phyloP scores from a whole-genome alignment of 768 basidiomycete species.

The Chalciporus chontae region DNA sequence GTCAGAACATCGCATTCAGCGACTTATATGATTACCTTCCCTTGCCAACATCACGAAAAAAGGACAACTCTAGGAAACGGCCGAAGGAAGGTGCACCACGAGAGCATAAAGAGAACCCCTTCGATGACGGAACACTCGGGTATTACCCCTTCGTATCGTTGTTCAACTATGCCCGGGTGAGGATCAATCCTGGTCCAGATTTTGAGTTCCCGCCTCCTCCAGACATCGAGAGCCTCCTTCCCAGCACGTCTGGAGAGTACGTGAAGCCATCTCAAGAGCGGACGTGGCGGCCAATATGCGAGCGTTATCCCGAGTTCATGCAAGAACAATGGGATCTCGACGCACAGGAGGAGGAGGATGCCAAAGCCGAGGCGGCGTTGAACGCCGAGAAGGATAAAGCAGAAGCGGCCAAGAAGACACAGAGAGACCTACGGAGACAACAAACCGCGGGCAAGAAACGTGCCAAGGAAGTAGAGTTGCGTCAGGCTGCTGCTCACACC shows the following conservation, averaged over 20 bases:
- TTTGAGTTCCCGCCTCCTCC: conserved; percentile 79
- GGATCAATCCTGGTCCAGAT: conserved; percentile 84
- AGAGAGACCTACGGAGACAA: conserved; percentile 46
- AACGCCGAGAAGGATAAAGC: conserved; percentile 45
- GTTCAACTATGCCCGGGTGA: conserved; percentile 85
- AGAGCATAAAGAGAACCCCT: conserved; percentile 76
- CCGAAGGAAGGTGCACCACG: conserved; percentile 61
- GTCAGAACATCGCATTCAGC: conserved; percentile 77
- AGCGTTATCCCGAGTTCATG: conserved; percentile 85
- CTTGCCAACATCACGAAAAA: conserved; percentile 59
- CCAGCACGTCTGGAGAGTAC: conserved; percentile 31
- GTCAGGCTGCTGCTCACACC: conserved; percentile 21
- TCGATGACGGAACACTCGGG: conserved; percentile 92
- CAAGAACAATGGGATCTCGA: conserved; percentile 78
- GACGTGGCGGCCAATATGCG: conserved; percentile 77
- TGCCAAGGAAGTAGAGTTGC: conserved; percentile 37
- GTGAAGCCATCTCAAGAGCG: conserved; percentile 28
- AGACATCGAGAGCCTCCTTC: conserved; percentile 68
- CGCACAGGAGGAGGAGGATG: conserved; percentile 70
- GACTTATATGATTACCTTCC: conserved; percentile 91
- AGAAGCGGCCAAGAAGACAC: conserved; percentile 34
- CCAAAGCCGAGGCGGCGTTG: conserved; percentile 41
- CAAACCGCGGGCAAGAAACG: conserved; percentile 52
- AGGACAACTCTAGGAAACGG: conserved; percentile 53
- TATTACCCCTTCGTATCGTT: conserved; percentile 95